Base-by-base conservation (phyloP, 1,284 basidiomycete genomes). In the Leccinum griseonigrum region DNA sequence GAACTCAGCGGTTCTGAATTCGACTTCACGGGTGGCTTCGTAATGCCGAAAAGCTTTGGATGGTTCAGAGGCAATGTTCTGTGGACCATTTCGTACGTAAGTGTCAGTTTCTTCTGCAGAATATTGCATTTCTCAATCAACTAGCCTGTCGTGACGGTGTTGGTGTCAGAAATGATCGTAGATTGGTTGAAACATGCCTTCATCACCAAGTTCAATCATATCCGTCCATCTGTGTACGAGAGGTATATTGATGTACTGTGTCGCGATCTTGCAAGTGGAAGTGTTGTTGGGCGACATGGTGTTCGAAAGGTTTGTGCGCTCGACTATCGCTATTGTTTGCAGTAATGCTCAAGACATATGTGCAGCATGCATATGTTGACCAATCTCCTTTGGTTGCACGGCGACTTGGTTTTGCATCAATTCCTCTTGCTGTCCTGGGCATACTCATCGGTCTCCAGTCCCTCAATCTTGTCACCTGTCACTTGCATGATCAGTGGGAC, bases 101-200 rank as follows among this genome's bases (percentile, higher is more conserved):
- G 90, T 79, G 22, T 48, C 64, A 38, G 3, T 57, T 55, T 5
- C 6, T 22, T 32, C 14, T 22, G 53, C 13, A 16, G 9, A 3
- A 56, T 11, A 50, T 29, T 11, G 46, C 11, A n/a, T 48, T 4
- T 50, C 59, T 64, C 14, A 63, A 36, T 50, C 26, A 38, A 36
- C 55, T 43, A 95, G 93, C 97, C 97, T 7, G 95, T 97, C 1
- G 66, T 97, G 53, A 92, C 94, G 4, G 97, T 99, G 3, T 82
- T 99, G 71, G 72, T 88, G 1, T 97, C 95, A 6, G 97, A 99
- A 75, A 92, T 94, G 83, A 76, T 94, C 4, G 97, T 99, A 31
- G 97, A 99, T 75, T 99, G 97, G 97, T 83, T 99, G 62, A 99
- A 99, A 73, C 97, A 99, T 72, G 97, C 97, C 1, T 99, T 99